Evolutionary conservation across 129 eudicot species (phyloP), one percentile per base, ranked within the genome.

Genomic region (Gnaphalium uliginosum): DNA sequence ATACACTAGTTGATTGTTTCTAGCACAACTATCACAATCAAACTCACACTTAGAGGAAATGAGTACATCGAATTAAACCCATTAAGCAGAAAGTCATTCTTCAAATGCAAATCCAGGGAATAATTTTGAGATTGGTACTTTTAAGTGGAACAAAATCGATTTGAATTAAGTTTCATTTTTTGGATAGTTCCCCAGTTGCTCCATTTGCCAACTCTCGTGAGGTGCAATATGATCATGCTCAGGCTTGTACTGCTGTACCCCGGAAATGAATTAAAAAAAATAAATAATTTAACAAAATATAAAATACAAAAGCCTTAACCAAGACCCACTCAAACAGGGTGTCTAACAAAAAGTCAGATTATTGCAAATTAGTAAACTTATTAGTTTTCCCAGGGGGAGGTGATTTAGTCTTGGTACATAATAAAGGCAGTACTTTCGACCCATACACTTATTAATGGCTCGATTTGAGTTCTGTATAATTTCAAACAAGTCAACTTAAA

Each of bases 191-290:
- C 89, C 97, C 66, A 92, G 88, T 81, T 87, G 81, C 85, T 85
- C 85, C 89, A 83, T 88, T 78, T 90, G 87, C 98, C 98, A 93
- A 83, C 96, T 90, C 71, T 93, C 98, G 18, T 93, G 96, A 60
- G 98, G 90, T 27, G 98, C 98, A 53, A 90, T 85, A 53, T 88
- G 85, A 6, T 79, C 90, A 77, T 93, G 83, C 21, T 75, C 83
- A 33, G 95, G 88, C 26, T 74, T 81, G 77, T 69, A 84, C 85
- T 90, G 86, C 98, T 93, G 86, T 77, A 74, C 22, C 41, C n/a
- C 10, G n/a, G 64, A 73, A 72, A 46, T 78, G 59, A 51, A 66
- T 75, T n/a, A n/a, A n/a, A n/a, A n/a, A n/a, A n/a, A n/a, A 18
- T 69, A 6, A 71, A 26, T 10, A 10, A n/a, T n/a, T n/a, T n/a